Base-by-base conservation (phyloP, 805 yeast species). In the Lipomyces anomalus region DNA sequence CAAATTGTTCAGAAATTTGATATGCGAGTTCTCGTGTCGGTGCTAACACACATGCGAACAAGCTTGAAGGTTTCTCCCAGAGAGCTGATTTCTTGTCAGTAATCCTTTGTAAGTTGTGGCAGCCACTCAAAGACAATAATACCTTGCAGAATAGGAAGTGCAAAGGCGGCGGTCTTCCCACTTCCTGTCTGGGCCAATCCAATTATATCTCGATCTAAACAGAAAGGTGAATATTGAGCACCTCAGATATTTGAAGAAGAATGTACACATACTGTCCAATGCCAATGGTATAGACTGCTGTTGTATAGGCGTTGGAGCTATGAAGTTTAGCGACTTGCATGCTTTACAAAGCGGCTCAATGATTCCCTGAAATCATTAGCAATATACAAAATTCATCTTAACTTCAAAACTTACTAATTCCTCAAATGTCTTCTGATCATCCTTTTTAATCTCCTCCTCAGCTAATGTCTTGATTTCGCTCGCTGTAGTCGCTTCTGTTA, bases 141-240 rank as follows among this genome's bases (percentile, higher is more conserved):
- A 46, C 50, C 50, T 64, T 92, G 97, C 26, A 92, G 72, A 37
- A 92, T 86, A 1, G 98, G 98, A 42, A 92, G 79, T 6, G 97
- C 97, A 72, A 92, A 92, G 0, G 98, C 98, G 0, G 97, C 98
- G 0, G 98, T 92, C 66, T 90, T 90, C 53, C 98, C 98, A 3
- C 96, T 86, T 37, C 98, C 98, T 0, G 98, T 90, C 61, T 90
- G 96, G 0, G 98, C 98, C 51, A 90, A 74, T 11, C 98, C 98
- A 60, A 90, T 88, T 38, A 90, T 82, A 67, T 90, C 98, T 54
- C 87, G 79, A 2, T 52, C 52, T 47, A 38, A 6, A 30, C 18
- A 16, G 6, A 5, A 11, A 4, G 6, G 17, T 40, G 20, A 44
- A 21, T 29, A 28, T 17, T 4, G 5, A 16, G n/a, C n/a, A n/a